A percentile compares a stretch with the other conserved stretches of the same genome.
phyloP scores from a whole-genome alignment of 1,284 basidiomycete species.

The Fomes fomentarius region DNA sequence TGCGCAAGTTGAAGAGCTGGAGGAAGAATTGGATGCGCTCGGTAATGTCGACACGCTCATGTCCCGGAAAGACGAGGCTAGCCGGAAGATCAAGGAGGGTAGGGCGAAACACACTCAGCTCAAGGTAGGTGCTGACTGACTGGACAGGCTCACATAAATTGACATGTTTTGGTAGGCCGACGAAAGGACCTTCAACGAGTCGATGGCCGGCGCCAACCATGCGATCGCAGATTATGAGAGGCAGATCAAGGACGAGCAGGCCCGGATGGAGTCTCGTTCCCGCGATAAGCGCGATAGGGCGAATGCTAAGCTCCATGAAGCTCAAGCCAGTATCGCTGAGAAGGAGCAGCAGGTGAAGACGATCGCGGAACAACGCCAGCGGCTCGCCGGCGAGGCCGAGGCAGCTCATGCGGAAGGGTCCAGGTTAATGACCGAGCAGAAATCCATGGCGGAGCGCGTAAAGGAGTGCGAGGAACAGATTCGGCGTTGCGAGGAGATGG shows the following conservation, averaged over 20 bases:
- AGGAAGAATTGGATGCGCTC: slow-evolving; percentile 50
- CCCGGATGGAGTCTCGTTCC: slow-evolving; percentile 57
- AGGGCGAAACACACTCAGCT: slow-evolving; percentile 47
- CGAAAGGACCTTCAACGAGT: slow-evolving; percentile 45
- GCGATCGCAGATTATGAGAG: slow-evolving; percentile 52
- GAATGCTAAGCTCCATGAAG: slow-evolving; percentile 50
- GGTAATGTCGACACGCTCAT: slow-evolving; percentile 58
- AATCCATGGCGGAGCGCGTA: slow-evolving; percentile 42
- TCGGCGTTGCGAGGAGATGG: slow-evolving; percentile 45
- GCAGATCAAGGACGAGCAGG: slow-evolving; percentile 60
- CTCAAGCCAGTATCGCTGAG: slow-evolving; percentile 32
- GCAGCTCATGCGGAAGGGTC: slow-evolving; percentile 37
- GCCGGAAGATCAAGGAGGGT: slow-evolving; percentile 48
- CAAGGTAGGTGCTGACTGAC: slow-evolving; percentile 38
- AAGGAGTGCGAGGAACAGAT: slow-evolving; percentile 50
- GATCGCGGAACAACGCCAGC: slow-evolving; percentile 40
- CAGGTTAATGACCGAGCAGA: slow-evolving; percentile 37
- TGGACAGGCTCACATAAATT: neutral
- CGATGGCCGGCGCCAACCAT: slow-evolving; percentile 41
- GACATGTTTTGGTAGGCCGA: slow-evolving; percentile 5
- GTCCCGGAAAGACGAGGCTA: slow-evolving; percentile 46
- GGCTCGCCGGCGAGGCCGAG: slow-evolving; percentile 36
- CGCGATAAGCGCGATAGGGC: slow-evolving; percentile 65
- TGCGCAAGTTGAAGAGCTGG: slow-evolving; percentile 46
- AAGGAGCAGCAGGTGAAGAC: slow-evolving; percentile 33